Evolutionary conservation across 2,329 filamentous ascomycete species (phyloP).

Genomic region (Fusarium sacchari): DNA sequence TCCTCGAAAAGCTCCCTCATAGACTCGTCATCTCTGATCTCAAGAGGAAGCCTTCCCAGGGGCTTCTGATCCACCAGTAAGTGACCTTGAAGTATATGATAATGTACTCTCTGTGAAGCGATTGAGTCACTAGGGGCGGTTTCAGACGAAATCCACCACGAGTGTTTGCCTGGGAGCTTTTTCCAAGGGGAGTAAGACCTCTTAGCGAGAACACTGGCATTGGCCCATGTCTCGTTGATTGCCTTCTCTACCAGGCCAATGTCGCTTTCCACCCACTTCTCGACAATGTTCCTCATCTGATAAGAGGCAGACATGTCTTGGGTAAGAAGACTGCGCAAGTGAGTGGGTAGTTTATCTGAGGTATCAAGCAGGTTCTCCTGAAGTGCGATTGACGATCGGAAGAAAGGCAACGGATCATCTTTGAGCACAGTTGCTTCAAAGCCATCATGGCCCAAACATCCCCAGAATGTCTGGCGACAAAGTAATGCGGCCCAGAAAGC

Average conservation of each 20-base stretch:
- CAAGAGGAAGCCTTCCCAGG: constrained; percentile 59
- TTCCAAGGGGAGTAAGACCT: constrained; percentile 20
- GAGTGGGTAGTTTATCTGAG: constrained; percentile 11
- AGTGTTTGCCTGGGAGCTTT: background rate
- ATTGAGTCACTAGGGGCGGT: background rate
- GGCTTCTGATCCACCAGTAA: constrained; percentile 51
- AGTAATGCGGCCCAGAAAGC: constrained; percentile 66
- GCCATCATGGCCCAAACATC: background rate
- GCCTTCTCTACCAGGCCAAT: constrained; percentile 42
- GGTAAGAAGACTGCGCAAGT: constrained; percentile 22
- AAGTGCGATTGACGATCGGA: constrained; percentile 41
- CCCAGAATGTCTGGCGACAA: constrained; percentile 56
- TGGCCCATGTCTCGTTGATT: constrained; percentile 30
- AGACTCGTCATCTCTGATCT: constrained; percentile 55
- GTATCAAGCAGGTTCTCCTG: constrained; percentile 41
- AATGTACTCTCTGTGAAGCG: constrained; percentile 44
- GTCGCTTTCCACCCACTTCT: background rate
- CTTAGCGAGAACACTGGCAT: background rate
- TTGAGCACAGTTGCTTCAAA: fast-evolving
- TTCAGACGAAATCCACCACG: constrained; percentile 14
- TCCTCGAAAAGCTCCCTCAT: constrained; percentile 65
- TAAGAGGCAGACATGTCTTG: constrained; percentile 34
- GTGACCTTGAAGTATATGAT: constrained; percentile 47
- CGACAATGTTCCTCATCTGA: background rate
- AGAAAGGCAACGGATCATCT: constrained; percentile 27